Conservation (phyloP, 2,329 filamentous ascomycete genomes). For the Xylariaceae sp. region DNA sequence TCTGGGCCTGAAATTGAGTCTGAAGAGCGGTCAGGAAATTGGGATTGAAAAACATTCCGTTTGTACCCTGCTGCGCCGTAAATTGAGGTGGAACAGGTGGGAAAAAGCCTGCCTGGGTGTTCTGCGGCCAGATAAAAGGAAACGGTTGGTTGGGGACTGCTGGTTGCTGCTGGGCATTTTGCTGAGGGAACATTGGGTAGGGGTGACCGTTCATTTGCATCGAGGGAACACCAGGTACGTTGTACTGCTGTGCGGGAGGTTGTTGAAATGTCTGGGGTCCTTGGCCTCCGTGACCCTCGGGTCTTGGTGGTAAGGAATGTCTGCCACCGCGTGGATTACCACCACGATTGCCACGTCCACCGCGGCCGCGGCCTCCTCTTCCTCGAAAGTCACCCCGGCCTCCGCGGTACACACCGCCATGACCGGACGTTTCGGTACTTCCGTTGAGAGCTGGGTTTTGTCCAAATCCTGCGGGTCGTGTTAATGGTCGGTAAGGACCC, state of each 20-base stretch:
- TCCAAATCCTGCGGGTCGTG: constrained; percentile 60
- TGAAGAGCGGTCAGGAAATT: constrained; percentile 49
- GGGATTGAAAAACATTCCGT: constrained; percentile 51
- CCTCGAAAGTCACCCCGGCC: constrained; percentile 44
- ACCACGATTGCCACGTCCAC: constrained; percentile 37
- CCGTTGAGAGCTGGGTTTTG: constrained; percentile 38
- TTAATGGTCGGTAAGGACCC: constrained; percentile 65
- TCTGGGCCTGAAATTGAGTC: constrained; percentile 33
- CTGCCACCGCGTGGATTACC: constrained; percentile 38
- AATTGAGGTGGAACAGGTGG: constrained; percentile 39
- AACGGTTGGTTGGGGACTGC: constrained; percentile 35
- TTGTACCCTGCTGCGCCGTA: constrained; percentile 30
- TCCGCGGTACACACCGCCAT: constrained; percentile 33
- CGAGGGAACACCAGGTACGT: constrained; percentile 25
- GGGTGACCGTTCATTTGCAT: constrained; percentile 33
- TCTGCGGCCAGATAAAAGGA: constrained; percentile 41
- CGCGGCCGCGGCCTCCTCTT: constrained; percentile 37
- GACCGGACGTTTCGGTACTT: constrained; percentile 36
- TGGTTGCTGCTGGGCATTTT: constrained; percentile 30
- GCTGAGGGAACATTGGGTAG: constrained; percentile 27
- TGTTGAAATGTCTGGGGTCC: constrained; percentile 32
- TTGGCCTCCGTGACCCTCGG: constrained; percentile 21
- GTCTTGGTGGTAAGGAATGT: constrained; percentile 37
- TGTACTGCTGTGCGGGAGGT: constrained; percentile 31
- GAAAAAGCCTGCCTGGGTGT: constrained; percentile 29